Percentiles rank a stretch among this genome's conserved stretches.
phyloP scores from a whole-genome alignment of 148 eudicot genomes.

The Rhododendron henanense region DNA sequence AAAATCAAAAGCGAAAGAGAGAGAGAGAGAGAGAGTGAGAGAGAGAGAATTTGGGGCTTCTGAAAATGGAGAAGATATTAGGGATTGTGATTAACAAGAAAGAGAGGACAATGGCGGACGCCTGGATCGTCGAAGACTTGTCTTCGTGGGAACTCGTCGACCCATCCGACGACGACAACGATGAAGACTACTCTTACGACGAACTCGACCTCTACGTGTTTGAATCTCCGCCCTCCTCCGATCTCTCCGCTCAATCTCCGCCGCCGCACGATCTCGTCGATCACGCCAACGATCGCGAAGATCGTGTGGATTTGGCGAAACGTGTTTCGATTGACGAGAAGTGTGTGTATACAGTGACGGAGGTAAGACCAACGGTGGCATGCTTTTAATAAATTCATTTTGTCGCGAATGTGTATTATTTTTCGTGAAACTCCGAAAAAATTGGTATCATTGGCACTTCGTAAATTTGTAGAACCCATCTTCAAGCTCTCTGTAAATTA shows the following conservation, averaged over 20 bases:
- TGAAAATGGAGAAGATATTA: constrained; percentile 5
- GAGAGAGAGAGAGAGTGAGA: no score
- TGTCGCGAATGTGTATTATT: no score
- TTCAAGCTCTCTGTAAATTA: no score
- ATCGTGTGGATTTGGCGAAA: not conserved
- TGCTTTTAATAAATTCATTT: not conserved
- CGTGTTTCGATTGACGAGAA: not conserved
- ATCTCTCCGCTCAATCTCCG: constrained; percentile 4
- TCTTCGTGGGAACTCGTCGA: constrained; percentile 47
- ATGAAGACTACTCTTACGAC: constrained; percentile 3
- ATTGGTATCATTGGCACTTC: no score
- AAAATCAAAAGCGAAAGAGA: no score
- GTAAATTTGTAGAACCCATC: no score
- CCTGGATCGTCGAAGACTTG: constrained; percentile 24
- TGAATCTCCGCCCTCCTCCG: constrained; percentile 12
- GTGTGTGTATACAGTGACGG: not conserved
- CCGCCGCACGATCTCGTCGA: not conserved
- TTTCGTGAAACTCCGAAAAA: no score
- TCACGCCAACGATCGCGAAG: not conserved
- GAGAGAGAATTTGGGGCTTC: not conserved
- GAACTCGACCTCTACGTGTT: not conserved
- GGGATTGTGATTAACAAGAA: not conserved
- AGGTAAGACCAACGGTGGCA: not conserved
- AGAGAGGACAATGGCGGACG: not conserved
- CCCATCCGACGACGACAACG: constrained; percentile 21